A percentile compares a stretch with the other conserved stretches of the same genome.
Evolutionary conservation across 768 basidiomycete genomes (phyloP).

Genomic region (Lepiota brunneoincarnata): DNA sequence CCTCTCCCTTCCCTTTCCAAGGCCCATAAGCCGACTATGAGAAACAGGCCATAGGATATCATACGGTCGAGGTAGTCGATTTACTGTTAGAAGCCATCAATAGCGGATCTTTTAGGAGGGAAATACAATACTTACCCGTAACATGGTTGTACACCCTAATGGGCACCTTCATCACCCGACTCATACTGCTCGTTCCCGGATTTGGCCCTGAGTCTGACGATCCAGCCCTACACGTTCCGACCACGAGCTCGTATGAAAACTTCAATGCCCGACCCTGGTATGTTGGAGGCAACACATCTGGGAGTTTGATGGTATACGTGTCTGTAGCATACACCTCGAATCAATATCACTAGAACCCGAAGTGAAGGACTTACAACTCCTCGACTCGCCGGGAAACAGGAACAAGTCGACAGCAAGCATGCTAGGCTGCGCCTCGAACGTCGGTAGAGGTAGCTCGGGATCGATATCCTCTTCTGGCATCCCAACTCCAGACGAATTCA

Average conservation of each 20-base stretch:
- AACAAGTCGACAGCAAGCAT: conserved; percentile 88
- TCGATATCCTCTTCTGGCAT: conserved; percentile 35
- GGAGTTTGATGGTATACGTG: conserved; percentile 74
- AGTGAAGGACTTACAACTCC: conserved; percentile 61
- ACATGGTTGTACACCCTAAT: conserved; percentile 90
- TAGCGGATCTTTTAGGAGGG: neutral
- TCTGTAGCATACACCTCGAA: conserved; percentile 43
- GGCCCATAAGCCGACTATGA: conserved; percentile 25
- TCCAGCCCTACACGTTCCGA: conserved; percentile 78
- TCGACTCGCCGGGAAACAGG: conserved; percentile 80
- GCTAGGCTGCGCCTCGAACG: conserved; percentile 79
- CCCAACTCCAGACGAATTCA: conserved; percentile 7
- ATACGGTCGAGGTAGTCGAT: conserved; percentile 60
- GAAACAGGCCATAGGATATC: conserved; percentile 80
- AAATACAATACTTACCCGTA: conserved; percentile 46
- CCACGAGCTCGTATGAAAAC: conserved; percentile 88
- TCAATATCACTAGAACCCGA: neutral
- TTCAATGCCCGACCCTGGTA: conserved; percentile 80
- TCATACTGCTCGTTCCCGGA: conserved; percentile 47
- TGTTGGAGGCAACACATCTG: conserved; percentile 83
- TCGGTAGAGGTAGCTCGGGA: conserved; percentile 70
- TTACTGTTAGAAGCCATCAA: conserved; percentile 33
- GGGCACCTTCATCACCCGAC: conserved; percentile 87
- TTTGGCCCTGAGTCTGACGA: conserved; percentile 22
- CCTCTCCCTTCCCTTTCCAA: conserved; percentile 19